phyloP scores from a whole-genome alignment of 768 basidiomycete species.

The Tricholoma flavovirens region DNA sequence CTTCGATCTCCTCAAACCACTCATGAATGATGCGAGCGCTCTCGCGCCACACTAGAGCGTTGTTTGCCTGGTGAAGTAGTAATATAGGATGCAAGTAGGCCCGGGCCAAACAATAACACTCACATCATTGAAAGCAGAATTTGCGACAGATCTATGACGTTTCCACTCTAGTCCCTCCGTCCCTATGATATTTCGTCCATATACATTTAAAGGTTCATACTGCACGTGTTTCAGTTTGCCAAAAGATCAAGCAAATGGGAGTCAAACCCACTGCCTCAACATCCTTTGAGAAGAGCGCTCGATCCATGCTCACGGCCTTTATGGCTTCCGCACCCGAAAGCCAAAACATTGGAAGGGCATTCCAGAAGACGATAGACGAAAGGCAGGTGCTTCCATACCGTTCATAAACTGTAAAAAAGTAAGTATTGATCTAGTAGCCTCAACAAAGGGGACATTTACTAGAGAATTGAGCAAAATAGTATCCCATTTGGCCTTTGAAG shows the following conservation, averaged over 20 bases:
- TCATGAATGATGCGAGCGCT: constrained; percentile 33
- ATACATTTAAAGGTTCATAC: constrained; percentile 39
- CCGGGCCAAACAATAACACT: neutral
- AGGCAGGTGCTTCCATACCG: constrained; percentile 34
- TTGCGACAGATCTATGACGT: constrained; percentile 37
- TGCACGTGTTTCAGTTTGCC: constrained; percentile 1
- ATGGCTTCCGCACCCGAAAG: constrained; percentile 39
- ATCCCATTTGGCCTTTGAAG: constrained; percentile 25
- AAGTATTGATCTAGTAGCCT: neutral
- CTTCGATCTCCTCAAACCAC: constrained; percentile 36
- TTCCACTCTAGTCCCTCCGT: constrained; percentile 42
- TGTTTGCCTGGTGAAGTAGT: constrained; percentile 30
- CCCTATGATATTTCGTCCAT: constrained; percentile 40
- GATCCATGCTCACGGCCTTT: constrained; percentile 26
- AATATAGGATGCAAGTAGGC: neutral
- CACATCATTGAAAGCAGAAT: constrained; percentile 47
- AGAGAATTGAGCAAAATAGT: constrained; percentile 29
- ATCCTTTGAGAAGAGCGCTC: constrained; percentile 36
- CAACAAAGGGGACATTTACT: constrained; percentile 19
- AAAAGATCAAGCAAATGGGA: neutral
- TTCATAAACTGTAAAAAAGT: constrained; percentile 26
- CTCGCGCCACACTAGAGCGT: constrained; percentile 45
- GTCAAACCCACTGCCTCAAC: constrained; percentile 21
- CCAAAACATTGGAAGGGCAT: constrained; percentile 31
- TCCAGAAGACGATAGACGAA: constrained; percentile 28